These are phyloP conservation scores for Eucalyptus polyanthemos DNA, from an alignment of 345 rosid species.

Conservation along the genomic window DNA sequence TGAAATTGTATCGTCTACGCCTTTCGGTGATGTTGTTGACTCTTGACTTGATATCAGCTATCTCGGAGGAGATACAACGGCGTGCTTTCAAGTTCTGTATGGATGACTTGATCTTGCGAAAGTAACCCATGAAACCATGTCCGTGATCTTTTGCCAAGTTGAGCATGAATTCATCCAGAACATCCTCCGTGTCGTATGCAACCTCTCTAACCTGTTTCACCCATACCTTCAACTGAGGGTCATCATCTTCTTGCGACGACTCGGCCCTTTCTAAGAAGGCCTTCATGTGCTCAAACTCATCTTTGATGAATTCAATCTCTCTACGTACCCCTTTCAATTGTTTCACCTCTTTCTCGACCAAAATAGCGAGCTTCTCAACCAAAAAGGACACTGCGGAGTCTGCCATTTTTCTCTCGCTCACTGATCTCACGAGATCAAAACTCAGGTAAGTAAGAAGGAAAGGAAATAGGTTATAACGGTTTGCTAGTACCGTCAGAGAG, in stretches of 20 bases:
- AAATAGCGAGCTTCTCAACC: too few relatives aligned
- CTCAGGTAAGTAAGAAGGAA: too few relatives aligned
- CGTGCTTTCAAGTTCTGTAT: not conserved
- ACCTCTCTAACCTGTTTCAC: not conserved
- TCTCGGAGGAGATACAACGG: not conserved
- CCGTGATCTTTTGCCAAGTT: not conserved
- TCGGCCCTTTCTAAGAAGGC: not conserved
- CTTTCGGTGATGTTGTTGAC: not conserved
- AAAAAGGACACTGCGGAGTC: not conserved
- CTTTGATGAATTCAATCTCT: not conserved
- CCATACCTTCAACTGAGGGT: not conserved
- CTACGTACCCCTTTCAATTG: too few relatives aligned
- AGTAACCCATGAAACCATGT: not conserved
- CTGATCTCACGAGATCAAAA: not conserved
- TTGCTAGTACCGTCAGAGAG: not conserved
- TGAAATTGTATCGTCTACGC: not conserved
- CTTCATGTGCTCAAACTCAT: not conserved
- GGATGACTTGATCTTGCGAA: not conserved
- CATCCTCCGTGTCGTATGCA: not conserved
- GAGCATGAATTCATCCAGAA: not conserved
- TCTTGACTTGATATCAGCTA: not conserved
- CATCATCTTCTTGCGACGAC: not conserved
- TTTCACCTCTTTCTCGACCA: too few relatives aligned
- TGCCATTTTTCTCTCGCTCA: not conserved
- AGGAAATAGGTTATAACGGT: not conserved